Evolutionary conservation across 768 basidiomycete species (phyloP).

Genomic region (Suillus lakei): DNA sequence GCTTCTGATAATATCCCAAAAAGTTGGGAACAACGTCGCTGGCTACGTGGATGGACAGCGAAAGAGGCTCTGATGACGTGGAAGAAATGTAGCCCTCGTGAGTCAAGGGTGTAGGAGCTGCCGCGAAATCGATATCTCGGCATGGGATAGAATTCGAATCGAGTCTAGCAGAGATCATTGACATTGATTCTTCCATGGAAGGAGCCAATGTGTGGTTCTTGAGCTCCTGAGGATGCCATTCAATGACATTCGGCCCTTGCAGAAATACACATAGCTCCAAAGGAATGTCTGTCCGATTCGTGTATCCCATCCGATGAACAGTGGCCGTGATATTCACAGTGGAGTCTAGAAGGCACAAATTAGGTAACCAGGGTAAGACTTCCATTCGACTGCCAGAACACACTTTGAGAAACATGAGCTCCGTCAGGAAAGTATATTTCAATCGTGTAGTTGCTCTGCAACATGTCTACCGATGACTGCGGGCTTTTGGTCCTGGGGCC

Average conservation of each 20-base stretch:
- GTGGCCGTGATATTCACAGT: not conserved
- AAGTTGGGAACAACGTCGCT: not conserved
- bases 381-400: not conserved
- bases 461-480: not conserved
- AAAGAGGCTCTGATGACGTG: constrained; percentile 8
- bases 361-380: not conserved
- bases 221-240: not conserved
- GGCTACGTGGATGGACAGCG: not conserved
- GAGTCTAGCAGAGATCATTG: no score
- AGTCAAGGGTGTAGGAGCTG: not conserved
- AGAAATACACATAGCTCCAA: not conserved
- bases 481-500: no score
- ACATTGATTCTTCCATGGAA: no score
- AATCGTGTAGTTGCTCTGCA: constrained; percentile 14
- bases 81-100: not conserved
- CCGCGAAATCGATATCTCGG: constrained; percentile 12
- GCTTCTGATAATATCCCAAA: constrained; percentile 1
- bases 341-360: constrained; percentile 1
- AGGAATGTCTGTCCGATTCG: constrained; percentile 11
- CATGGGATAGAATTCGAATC: no score
- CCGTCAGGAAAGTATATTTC: constrained; percentile 3
- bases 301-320: constrained; percentile 9
- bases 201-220: not conserved
- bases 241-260: no score
- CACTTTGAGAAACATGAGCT: not conserved